phyloP scores from a whole-genome alignment of 768 basidiomycete genomes.

The Boletus subcaerulescens region DNA sequence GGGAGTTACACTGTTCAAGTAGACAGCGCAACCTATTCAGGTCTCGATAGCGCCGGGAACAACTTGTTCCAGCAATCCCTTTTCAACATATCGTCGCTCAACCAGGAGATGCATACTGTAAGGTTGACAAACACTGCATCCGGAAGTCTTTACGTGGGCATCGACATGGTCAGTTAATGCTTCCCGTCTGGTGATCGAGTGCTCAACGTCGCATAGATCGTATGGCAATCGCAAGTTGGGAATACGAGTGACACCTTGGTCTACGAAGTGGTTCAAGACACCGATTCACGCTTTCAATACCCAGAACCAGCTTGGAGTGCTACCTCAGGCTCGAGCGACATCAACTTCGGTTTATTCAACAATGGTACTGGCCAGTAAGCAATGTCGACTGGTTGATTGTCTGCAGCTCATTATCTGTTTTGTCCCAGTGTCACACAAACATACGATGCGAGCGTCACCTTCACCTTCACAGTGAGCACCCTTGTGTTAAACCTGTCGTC shows the following conservation, averaged over 20 bases:
- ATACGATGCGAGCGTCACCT: slow-evolving; percentile 33
- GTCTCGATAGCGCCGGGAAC: slow-evolving; percentile 28
- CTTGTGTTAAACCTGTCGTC: neutral
- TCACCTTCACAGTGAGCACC: slow-evolving; percentile 40
- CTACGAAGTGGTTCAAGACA: slow-evolving; percentile 31
- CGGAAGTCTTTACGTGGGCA: slow-evolving; percentile 37
- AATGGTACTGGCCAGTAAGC: slow-evolving; percentile 45
- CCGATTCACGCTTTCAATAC: slow-evolving; percentile 40
- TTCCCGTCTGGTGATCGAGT: neutral
- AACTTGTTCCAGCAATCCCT: slow-evolving; percentile 40
- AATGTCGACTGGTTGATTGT: neutral
- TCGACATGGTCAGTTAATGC: slow-evolving; percentile 40
- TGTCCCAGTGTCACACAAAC: slow-evolving; percentile 33
- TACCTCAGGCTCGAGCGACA: slow-evolving; percentile 13
- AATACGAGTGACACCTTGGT: slow-evolving; percentile 9
- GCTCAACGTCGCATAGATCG: slow-evolving; percentile 16
- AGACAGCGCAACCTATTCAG: slow-evolving; percentile 33
- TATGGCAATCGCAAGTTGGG: slow-evolving; percentile 30
- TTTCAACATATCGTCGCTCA: slow-evolving; percentile 36
- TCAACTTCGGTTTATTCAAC: slow-evolving; percentile 37
- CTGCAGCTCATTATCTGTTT: neutral
- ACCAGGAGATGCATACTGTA: slow-evolving; percentile 37
- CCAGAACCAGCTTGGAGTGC: slow-evolving; percentile 37
- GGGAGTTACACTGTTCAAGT: slow-evolving; percentile 43
- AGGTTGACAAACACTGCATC: slow-evolving; percentile 32